Conservation (phyloP, 352 stramenopile species). For the Globisporangium camurandrum region DNA sequence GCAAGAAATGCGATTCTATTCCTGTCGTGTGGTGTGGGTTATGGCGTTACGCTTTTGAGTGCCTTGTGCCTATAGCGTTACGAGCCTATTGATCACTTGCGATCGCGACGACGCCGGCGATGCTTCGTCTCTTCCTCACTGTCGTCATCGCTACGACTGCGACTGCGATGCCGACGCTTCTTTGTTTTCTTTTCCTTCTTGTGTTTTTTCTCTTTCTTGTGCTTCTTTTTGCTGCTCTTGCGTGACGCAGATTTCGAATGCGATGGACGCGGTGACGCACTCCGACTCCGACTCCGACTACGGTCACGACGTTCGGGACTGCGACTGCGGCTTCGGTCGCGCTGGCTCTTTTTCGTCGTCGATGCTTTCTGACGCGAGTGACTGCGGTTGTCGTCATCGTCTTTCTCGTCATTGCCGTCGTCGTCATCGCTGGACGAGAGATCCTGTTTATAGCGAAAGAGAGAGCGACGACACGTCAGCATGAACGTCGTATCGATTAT, state of each 20-base stretch:
- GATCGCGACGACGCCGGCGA: too few relatives aligned
- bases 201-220: neutral
- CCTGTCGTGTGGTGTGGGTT: too few relatives aligned
- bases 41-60: too few relatives aligned
- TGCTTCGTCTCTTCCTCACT: too few relatives aligned
- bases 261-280: constrained; percentile 8
- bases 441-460: constrained; percentile 15
- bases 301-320: constrained; percentile 11
- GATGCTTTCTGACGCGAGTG: neutral
- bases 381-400: constrained; percentile 10
- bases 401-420: constrained; percentile 27
- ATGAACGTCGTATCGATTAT: neutral
- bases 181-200: neutral
- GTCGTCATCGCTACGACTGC: neutral
- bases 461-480: too few relatives aligned
- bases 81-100: too few relatives aligned
- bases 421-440: constrained; percentile 22
- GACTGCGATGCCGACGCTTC: neutral
- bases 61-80: too few relatives aligned
- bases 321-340: constrained; percentile 22
- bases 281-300: constrained; percentile 14
- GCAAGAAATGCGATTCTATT: too few relatives aligned
- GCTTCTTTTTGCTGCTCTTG: constrained; percentile 1
- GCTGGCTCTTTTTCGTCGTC: constrained; percentile 1
- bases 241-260: neutral